Conservation (phyloP, 208 protist genomes). For the Leishmania guyanensis region DNA sequence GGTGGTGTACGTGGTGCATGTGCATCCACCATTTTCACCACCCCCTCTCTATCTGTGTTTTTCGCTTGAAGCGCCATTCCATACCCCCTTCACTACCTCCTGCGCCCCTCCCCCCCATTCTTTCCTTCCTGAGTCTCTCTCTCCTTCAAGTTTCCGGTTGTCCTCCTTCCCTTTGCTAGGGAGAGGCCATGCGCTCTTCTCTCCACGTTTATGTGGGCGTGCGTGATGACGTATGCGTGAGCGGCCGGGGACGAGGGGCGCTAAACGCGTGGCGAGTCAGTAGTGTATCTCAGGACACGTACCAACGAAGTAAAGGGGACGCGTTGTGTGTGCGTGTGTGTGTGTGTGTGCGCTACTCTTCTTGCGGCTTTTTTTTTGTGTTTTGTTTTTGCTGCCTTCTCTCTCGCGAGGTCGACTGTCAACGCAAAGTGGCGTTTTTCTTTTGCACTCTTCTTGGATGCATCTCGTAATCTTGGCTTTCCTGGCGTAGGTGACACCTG, state of each 20-base stretch:
- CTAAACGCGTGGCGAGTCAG: background rate
- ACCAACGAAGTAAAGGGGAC: background rate
- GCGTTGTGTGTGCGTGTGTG: background rate
- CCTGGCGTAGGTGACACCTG: background rate
- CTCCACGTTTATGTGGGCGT: background rate
- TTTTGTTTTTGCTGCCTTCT: conserved; percentile 12
- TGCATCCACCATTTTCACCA: background rate
- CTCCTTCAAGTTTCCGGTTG: background rate
- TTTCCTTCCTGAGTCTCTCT: background rate
- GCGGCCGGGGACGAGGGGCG: background rate
- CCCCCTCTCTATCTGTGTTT: conserved; percentile 3
- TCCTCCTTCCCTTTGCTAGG: conserved; percentile 4
- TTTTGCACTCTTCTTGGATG: conserved; percentile 5
- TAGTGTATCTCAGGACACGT: background rate
- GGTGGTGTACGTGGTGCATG: background rate
- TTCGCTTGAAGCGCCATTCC: conserved; percentile 14
- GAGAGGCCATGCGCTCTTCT: background rate
- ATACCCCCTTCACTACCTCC: background rate
- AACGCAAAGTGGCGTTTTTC: background rate
- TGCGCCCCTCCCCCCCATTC: background rate
- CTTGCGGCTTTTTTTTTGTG: background rate
- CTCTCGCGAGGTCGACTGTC: background rate
- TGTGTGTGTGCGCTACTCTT: no score
- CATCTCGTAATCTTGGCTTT: background rate
- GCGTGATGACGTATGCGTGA: background rate